Evolutionary conservation across 257 asterid species (phyloP).

Genomic region (Solanum stenotomum): DNA sequence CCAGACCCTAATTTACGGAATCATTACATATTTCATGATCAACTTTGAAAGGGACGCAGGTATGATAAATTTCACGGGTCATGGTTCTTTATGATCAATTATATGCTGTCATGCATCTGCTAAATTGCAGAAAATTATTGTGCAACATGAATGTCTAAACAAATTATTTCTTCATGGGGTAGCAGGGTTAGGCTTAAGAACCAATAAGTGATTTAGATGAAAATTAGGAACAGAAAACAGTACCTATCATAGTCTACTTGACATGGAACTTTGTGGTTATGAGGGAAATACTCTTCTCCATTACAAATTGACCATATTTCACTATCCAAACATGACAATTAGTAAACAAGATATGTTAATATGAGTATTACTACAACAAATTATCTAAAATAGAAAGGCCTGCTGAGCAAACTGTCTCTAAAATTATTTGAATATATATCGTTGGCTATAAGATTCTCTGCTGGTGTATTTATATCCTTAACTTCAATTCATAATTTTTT

Average conservation of each 20-base stretch:
- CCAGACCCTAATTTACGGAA: conserved; percentile 55
- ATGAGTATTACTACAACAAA: not conserved
- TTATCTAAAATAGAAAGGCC: not conserved
- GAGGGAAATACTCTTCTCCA: not conserved
- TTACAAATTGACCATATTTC: not conserved
- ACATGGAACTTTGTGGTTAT: not conserved
- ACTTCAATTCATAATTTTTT: not conserved
- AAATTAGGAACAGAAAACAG: not conserved
- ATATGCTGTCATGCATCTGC: not conserved
- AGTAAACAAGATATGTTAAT: not conserved
- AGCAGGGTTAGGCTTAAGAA: not conserved
- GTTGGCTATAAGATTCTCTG: not conserved
- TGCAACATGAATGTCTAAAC: not conserved
- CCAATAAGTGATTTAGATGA: not conserved
- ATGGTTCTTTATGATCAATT: not conserved
- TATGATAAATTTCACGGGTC: not conserved
- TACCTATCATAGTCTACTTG: not conserved
- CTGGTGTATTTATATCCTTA: not conserved
- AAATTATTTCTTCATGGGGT: not conserved
- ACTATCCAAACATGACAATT: too few relatives aligned
- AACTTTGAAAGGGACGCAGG: conserved; percentile 67
- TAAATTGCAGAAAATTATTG: not conserved
- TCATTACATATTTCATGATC: conserved; percentile 78
- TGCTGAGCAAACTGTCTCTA: not conserved
- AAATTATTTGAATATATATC: too few relatives aligned